Percentiles rank a stretch among this genome's conserved stretches.
These are phyloP conservation scores for Gnaphalium uliginosum DNA, from an alignment of 129 eudicot genomes.

Conservation along the genomic window DNA sequence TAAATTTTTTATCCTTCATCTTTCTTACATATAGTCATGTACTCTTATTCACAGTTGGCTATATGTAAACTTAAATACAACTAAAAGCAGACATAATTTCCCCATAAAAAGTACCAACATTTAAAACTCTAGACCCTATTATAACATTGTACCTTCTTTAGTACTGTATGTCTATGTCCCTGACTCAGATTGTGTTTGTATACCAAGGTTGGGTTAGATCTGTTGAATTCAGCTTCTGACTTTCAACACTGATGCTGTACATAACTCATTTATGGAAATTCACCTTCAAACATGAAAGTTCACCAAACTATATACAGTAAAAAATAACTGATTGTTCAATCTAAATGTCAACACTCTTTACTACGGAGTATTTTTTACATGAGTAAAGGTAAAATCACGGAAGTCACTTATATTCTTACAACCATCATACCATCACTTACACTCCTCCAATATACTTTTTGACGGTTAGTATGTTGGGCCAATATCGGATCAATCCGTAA, in stretches of 20 bases:
- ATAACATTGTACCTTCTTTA: not conserved
- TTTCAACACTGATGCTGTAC: not conserved
- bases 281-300: not conserved
- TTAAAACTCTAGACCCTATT: not conserved
- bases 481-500: not conserved
- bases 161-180: not conserved
- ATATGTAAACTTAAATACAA: too few species aligned
- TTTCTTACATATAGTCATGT: too few species aligned
- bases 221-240: not conserved
- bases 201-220: conserved; percentile 6
- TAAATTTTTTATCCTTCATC: too few species aligned
- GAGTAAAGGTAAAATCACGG: not conserved
- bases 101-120: too few species aligned
- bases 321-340: not conserved
- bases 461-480: too few species aligned
- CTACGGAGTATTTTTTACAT: not conserved
- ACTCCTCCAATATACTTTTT: not conserved
- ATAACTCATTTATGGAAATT: not conserved
- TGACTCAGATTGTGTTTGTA: not conserved
- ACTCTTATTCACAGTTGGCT: too few species aligned
- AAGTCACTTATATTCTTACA: not conserved
- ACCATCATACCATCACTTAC: not conserved
- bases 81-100: too few species aligned
- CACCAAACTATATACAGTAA: not conserved
- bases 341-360: not conserved